These are phyloP conservation scores for Penicillium alfredii DNA, from an alignment of 495 filamentous ascomycete species.

Conservation along the genomic window DNA sequence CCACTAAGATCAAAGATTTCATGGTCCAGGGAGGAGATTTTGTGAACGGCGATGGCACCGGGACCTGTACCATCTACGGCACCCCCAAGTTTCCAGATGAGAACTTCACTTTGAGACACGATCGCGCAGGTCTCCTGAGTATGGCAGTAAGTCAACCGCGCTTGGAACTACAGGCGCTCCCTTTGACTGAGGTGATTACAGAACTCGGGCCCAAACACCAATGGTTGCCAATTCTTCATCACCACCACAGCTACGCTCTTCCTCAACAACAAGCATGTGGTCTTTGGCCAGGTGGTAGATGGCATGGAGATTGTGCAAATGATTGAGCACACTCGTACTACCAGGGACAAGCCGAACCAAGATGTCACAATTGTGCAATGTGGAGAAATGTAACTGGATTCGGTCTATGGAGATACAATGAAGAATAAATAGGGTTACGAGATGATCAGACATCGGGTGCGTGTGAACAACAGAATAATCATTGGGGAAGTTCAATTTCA, in stretches of 20 bases:
- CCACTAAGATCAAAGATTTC: conserved; percentile 81
- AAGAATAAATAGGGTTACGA: too few species aligned
- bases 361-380: conserved; percentile 85
- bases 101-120: conserved; percentile 77
- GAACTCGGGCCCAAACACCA: conserved; percentile 91
- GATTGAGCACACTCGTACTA: conserved; percentile 82
- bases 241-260: conserved; percentile 80
- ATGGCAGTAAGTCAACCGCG: conserved; percentile 89
- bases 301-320: conserved; percentile 86
- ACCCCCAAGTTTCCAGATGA: conserved; percentile 83
- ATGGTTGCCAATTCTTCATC: conserved; percentile 97
- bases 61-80: conserved; percentile 81
- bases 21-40: conserved; percentile 99
- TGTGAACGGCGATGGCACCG: conserved; percentile 87
- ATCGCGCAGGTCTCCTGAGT: conserved; percentile 69
- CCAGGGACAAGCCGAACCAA: conserved; percentile 71
- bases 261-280: conserved; percentile 91
- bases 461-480: too few species aligned
- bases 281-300: conserved; percentile 86
- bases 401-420: too few species aligned
- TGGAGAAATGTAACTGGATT: conserved; percentile 84
- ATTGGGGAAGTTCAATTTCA: too few species aligned
- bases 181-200: conserved; percentile 24
- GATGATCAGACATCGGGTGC: too few species aligned
- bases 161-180: too few species aligned